Base-by-base conservation (phyloP, 164 flowering plant genomes). In the Magnolia changhungtana region DNA sequence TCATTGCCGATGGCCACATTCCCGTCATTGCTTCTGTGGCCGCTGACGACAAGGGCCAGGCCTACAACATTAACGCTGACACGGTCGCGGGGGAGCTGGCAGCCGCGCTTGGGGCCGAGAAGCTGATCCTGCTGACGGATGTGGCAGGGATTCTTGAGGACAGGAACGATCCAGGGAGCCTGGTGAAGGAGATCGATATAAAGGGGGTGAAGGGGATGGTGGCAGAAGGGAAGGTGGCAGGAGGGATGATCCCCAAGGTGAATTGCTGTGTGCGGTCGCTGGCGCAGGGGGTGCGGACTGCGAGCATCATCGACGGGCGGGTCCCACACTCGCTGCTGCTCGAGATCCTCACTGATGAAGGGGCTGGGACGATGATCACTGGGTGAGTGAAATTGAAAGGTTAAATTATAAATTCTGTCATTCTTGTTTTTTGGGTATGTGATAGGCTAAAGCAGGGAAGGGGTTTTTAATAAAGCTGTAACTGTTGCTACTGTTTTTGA, bases 171-270 rank as follows among this genome's bases (percentile, higher is more conserved):
- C 90, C 95, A 2, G 64, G 71, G 49, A 93, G 91, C 76, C 79
- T 93, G 83, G 97, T 95, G 80, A 93, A 88, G 88, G 85, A 92
- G 79, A 88, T 93, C 66, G 92, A 90, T 74, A 89, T 95, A 7
- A 89, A 87, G 64, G 98, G 96, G 24, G 90, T 90, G 81, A 92
- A 89, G 87, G 85, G 74, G 84, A 87, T 95, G 98, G 81, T 89
- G 76, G 87, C 81, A 10, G 92, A 92, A 0, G 97, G 94, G 80
- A 90, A 81, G 80, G 87, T 95, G n/a, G 91, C 84, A 1, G 98
- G 98, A 11, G 98, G 98, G 67, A 95, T 95, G 98, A 93, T 95
- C 52, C 98, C 98, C 0, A 95, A 95, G 76, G 98, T 95, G 65
- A 88, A 83, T 76, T 93, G 98, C 69, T 93, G 97, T 67, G 83